Conservation (phyloP, 495 filamentous ascomycete species). For the Lasiosphaeria hispida region DNA sequence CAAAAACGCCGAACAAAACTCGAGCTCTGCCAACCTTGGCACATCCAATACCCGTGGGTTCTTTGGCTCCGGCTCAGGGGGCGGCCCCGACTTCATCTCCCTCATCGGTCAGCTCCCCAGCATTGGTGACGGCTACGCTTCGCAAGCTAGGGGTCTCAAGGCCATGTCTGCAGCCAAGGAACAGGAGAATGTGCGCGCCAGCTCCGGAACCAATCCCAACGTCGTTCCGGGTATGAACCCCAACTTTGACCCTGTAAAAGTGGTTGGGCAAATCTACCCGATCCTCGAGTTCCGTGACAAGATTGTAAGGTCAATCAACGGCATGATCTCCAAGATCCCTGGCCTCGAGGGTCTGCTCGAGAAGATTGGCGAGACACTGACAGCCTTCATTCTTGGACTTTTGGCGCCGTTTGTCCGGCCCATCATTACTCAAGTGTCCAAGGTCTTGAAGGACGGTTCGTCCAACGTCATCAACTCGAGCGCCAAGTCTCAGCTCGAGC, state of each 20-base stretch:
- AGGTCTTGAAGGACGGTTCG: constrained; percentile 79
- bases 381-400: constrained; percentile 84
- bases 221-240: constrained; percentile 64
- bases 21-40: constrained; percentile 4
- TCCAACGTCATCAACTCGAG: constrained; percentile 74
- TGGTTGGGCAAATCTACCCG: constrained; percentile 82
- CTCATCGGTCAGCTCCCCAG: constrained; percentile 77
- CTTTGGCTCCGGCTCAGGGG: constrained; percentile 38
- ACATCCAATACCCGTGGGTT: constrained; percentile 23
- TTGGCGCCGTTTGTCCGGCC: constrained; percentile 87
- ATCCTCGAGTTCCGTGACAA: constrained; percentile 93
- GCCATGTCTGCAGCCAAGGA: constrained; percentile 71
- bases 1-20: constrained; percentile 48
- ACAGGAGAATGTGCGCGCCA: constrained; percentile 49
- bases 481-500: constrained; percentile 82
- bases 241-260: constrained; percentile 79
- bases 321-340: constrained; percentile 86
- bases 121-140: constrained; percentile 65
- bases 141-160: constrained; percentile 75
- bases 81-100: constrained; percentile 59
- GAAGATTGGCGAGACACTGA: constrained; percentile 86
- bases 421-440: constrained; percentile 82
- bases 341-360: constrained; percentile 83
- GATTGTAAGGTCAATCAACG: constrained; percentile 78
- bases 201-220: constrained; percentile 40